Evolutionary conservation across 1,284 basidiomycete genomes (phyloP), one percentile per base, ranked within the genome.

Genomic region (Microbotryum saponariae): DNA sequence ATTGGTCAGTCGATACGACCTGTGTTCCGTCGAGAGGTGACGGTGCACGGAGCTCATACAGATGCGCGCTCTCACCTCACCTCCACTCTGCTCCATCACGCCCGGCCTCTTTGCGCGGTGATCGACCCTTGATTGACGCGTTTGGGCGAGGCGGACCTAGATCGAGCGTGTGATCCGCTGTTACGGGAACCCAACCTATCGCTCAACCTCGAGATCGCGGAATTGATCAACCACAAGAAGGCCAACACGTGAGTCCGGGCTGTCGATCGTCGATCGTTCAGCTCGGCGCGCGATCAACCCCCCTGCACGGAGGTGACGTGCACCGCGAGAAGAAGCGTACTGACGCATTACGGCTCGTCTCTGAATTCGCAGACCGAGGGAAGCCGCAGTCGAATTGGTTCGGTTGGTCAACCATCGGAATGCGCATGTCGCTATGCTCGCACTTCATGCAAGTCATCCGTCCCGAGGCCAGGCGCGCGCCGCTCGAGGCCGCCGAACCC

Each of bases 131-230:
- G 31, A 10, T 31, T 31, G 31, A 12, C 49, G 4, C 14, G n/a
- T 23, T 12, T 9, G 51, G 16, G 9, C 20, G 16, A 3, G 21
- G 10, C n/a, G 27, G 6, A 27, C 1, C n/a, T 58, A 76, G 76
- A 89, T 62, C 84, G 89, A 58, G 90, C 91, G 18, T 96, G 92
- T 76, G 90, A 94, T 71, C 88, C 93, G 2, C 83, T 85, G 25
- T 79, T 91, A 16, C 82, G 83, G 63, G 89, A 92, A 74, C 90
- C 92, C 21, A 96, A 97, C 76, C 88, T 94, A 77, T 86, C 90
- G 1, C 79, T 89, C 51, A 91, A 97, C 76, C 82, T 98, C 67
- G 92, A 97, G 76, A 85, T 98, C 51, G 91, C 91, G 25, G 73
- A 74, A 52, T 55, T 71, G 33, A 85, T 99, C 77, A 96, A 94